Evolutionary conservation across 2,329 filamentous ascomycete genomes (phyloP), one percentile per base, ranked within the genome.

Genomic region (Juglanconis oblonga): DNA sequence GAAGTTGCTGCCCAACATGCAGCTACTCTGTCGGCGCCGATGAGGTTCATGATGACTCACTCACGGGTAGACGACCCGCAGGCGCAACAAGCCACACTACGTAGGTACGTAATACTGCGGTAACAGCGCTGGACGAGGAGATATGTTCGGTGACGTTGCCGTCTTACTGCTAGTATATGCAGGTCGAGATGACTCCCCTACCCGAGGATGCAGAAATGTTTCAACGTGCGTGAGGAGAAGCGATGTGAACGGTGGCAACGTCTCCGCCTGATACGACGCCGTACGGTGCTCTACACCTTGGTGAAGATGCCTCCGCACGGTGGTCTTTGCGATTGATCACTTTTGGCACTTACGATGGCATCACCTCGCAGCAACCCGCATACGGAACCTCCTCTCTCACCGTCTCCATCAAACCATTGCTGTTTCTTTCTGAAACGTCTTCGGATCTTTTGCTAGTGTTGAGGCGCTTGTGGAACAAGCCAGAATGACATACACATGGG

Each of bases 1-100:
- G 5, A 31, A 7, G 33, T 57, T 38, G 54, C 35, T 57, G 54
- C 54, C 54, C 54, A 57, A 57, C 14, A 55, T 55, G 52, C 44
- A 49, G 33, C 40, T 35, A 9, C 29, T 7, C 4, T 14, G 13
- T 29, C 42, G 17, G 47, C 13, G 52, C n/a, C 40, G 13, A 32
- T 31, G 31, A 24, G n/a, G 4, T 44, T 53, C 11, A 32, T 24
- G 51, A 42, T 53, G 51, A 53, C 51, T 53, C 51, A 53, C 14
- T 36, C 11, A 38, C 6, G 1, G 32, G 4, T n/a, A 24, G 32
- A 38, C 17, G 33, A 40, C 35, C 48, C 31, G 24, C 24, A 24
- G 24, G 24, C 24, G 24, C 24, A 24, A 24, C 24, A 24, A 24
- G 2, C 24, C 24, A 24, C 24, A 24, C 24, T 24, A 24, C 24